phyloP scores from a whole-genome alignment of 805 yeast genomes.

The Candida corydali region DNA sequence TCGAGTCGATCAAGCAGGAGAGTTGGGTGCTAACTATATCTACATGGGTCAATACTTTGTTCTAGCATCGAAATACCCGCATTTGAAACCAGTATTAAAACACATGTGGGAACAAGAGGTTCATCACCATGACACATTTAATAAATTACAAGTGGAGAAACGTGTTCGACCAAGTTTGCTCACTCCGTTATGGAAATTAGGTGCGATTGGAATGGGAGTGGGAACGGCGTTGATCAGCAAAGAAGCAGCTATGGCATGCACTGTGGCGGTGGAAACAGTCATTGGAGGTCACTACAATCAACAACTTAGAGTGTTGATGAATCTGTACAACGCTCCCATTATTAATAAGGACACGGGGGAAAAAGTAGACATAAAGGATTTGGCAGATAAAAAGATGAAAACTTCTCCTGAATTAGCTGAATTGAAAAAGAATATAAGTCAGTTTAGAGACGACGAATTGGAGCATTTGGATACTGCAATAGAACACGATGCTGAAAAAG shows the following conservation, averaged over 20 bases:
- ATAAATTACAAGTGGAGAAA: conserved; percentile 65
- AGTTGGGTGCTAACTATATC: conserved; percentile 90
- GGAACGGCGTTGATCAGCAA: conserved; percentile 83
- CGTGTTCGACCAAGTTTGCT: conserved; percentile 88
- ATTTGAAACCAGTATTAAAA: conserved; percentile 70
- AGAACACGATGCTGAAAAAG: conserved; percentile 85
- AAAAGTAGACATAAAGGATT: conserved; percentile 11
- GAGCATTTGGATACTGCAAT: conserved; percentile 95
- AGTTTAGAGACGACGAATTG: conserved; percentile 88
- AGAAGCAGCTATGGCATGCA: conserved; percentile 99
- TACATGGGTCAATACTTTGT: conserved; percentile 88
- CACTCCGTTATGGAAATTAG: conserved; percentile 91
- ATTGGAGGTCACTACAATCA: conserved; percentile 94
- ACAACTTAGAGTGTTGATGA: conserved; percentile 74
- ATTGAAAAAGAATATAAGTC: conserved; percentile 59
- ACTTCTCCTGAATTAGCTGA: conserved; percentile 52
- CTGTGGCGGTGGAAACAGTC: conserved; percentile 97
- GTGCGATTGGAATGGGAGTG: conserved; percentile 83
- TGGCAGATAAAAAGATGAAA: conserved; percentile 15
- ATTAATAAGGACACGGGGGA: conserved; percentile 33
- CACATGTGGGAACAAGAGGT: conserved; percentile 99
- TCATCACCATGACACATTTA: conserved; percentile 84
- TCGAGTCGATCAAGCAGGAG: conserved; percentile 97
- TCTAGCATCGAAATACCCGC: conserved; percentile 65
- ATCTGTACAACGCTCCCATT: conserved; percentile 52